phyloP scores from a whole-genome alignment of 2,329 filamentous ascomycete species.

The Ceratocystiopsis brevicomis region DNA sequence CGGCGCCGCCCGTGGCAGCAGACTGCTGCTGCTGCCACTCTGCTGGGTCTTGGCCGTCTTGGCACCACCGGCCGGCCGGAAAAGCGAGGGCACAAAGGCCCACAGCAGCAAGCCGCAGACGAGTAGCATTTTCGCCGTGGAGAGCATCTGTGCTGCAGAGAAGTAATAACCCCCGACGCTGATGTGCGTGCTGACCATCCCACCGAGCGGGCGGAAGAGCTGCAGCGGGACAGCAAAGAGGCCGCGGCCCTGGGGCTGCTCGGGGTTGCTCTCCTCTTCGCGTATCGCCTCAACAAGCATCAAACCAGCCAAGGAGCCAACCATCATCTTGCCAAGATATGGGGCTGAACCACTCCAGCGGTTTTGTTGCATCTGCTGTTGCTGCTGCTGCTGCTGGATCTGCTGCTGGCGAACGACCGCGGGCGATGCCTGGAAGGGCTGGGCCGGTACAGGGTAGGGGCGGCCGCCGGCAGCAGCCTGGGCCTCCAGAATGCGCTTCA shows the following conservation, averaged over 20 bases:
- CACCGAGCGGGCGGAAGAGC: conserved; percentile 30
- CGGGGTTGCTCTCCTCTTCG: conserved; percentile 44
- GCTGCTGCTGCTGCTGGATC: conserved; percentile 35
- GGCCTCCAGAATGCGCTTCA: conserved; percentile 41
- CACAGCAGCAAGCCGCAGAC: conserved; percentile 35
- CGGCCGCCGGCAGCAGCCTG: conserved; percentile 32
- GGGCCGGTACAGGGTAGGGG: conserved; percentile 27
- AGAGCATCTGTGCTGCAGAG: conserved; percentile 24
- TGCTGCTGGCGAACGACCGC: conserved; percentile 34
- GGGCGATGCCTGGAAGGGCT: conserved; percentile 22
- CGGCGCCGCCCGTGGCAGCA: conserved; percentile 32
- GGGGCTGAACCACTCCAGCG: conserved; percentile 35
- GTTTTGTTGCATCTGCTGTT: conserved; percentile 28
- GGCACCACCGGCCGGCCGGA: conserved; percentile 31
- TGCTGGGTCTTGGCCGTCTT: conserved; percentile 25
- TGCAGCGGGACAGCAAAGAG: conserved; percentile 42
- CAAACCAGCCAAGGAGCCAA: conserved; percentile 75
- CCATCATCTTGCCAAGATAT: conserved; percentile 64
- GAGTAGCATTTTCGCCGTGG: conserved; percentile 32
- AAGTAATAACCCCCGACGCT: conserved; percentile 36
- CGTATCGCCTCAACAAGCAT: conserved; percentile 76
- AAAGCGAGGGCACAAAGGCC: conserved; percentile 34
- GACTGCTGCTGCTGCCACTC: too few species aligned
- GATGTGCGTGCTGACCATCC: conserved; percentile 22
- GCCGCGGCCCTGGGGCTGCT: conserved; percentile 45